Percentiles rank a stretch among this genome's conserved stretches.
Conservation (phyloP, 2,329 filamentous ascomycete genomes). For the Diaporthe vexans region DNA sequence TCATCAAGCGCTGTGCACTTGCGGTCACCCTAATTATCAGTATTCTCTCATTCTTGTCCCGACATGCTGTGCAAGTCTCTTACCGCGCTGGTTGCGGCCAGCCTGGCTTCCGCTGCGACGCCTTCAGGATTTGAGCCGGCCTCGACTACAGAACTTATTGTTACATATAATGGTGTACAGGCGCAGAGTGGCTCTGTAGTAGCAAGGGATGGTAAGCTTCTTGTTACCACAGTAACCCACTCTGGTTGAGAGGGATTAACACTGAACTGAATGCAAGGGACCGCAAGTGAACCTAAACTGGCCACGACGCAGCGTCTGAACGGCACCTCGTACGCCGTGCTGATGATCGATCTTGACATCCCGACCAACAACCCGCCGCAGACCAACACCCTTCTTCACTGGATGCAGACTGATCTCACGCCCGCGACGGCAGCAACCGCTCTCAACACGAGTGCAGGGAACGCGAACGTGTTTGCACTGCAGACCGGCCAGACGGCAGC, state of each 20-base stretch:
- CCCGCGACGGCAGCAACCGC: constrained; percentile 46
- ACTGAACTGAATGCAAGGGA: constrained; percentile 47
- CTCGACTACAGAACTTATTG: constrained; percentile 55
- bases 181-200: constrained; percentile 56
- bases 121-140: constrained; percentile 58
- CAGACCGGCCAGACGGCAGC: constrained; percentile 47
- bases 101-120: constrained; percentile 55
- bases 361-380: constrained; percentile 55
- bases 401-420: constrained; percentile 58
- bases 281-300: constrained; percentile 52
- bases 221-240: not conserved
- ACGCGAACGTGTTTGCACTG: constrained; percentile 50
- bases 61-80: constrained; percentile 53
- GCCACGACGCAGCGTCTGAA: constrained; percentile 54
- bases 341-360: constrained; percentile 64
- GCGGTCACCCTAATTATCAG: not conserved
- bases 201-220: constrained; percentile 52
- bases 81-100: constrained; percentile 50
- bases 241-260: not conserved
- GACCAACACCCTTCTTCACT: constrained; percentile 58
- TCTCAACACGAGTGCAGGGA: constrained; percentile 49
- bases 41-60: not conserved
- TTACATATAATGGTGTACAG: constrained; percentile 54
- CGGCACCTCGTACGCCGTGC: constrained; percentile 57
- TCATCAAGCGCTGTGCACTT: constrained; percentile 20